Percentiles rank a stretch among this genome's conserved stretches.
Evolutionary conservation across 2,329 filamentous ascomycete genomes (phyloP).

Genomic region (Botryotinia convoluta): DNA sequence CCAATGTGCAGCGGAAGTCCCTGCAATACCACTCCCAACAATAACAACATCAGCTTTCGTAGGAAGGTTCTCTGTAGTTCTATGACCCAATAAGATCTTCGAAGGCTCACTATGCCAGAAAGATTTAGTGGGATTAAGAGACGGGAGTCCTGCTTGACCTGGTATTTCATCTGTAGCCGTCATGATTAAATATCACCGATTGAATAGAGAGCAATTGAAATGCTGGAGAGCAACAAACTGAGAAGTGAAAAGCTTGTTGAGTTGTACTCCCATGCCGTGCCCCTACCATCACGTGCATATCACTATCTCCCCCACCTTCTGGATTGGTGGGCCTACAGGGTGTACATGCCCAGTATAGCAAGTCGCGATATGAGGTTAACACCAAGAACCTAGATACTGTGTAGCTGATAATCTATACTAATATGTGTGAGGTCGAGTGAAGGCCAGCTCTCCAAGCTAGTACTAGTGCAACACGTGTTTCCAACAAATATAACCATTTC

Average conservation of each 20-base stretch:
- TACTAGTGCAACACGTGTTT: not conserved
- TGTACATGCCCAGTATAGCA: not conserved
- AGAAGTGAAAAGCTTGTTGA: not conserved
- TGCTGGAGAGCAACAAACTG: not conserved
- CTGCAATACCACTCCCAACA: slow-evolving; percentile 74
- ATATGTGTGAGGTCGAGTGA: not conserved
- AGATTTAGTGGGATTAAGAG: slow-evolving; percentile 57
- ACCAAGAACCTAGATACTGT: not conserved
- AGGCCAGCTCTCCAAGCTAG: not conserved
- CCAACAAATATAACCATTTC: not conserved
- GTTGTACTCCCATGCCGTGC: not conserved
- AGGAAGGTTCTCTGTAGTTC: slow-evolving; percentile 63
- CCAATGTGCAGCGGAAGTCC: slow-evolving; percentile 66
- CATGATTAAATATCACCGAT: not conserved
- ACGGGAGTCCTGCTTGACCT: slow-evolving; percentile 49
- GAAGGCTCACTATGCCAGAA: slow-evolving; percentile 75
- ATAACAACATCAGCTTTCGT: slow-evolving; percentile 64
- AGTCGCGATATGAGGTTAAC: not conserved
- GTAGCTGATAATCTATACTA: not conserved
- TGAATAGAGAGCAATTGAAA: not conserved
- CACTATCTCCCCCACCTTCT: slow-evolving; percentile 10
- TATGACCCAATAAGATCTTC: slow-evolving; percentile 61
- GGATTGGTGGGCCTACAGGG: not conserved
- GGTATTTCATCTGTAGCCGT: not conserved
- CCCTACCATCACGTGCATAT: not conserved